A percentile compares a stretch with the other conserved stretches of the same genome.
Conservation (phyloP, 1,284 basidiomycete species). For the Trametes versicolor region DNA sequence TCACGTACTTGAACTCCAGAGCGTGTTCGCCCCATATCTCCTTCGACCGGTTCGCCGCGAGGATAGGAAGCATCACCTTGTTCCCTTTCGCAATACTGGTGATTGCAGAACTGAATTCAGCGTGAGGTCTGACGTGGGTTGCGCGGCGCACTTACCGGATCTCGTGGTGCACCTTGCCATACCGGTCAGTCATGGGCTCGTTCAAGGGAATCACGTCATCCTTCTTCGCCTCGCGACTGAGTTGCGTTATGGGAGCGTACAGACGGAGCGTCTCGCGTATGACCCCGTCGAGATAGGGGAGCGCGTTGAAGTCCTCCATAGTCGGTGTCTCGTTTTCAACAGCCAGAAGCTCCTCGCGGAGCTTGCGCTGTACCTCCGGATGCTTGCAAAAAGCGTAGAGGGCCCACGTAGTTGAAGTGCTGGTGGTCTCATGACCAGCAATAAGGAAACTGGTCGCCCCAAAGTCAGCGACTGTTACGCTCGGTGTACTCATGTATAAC, state of each 20-base stretch:
- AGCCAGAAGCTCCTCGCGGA: conserved; percentile 72
- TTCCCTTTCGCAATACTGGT: conserved; percentile 55
- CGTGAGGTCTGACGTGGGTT: conserved; percentile 38
- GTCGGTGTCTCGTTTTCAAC: conserved; percentile 49
- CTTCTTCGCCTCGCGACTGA: conserved; percentile 58
- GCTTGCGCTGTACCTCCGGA: conserved; percentile 66
- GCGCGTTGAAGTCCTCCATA: conserved; percentile 68
- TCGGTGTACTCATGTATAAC: neutral
- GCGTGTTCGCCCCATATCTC: conserved; percentile 66
- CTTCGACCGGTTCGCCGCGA: conserved; percentile 55
- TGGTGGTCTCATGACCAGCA: conserved; percentile 83
- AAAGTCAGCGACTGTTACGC: too few species aligned
- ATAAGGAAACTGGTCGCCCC: conserved; percentile 53
- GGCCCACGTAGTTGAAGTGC: conserved; percentile 60
- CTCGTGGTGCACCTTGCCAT: conserved; percentile 40
- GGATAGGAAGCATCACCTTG: conserved; percentile 56
- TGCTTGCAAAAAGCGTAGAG: conserved; percentile 69
- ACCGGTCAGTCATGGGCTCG: conserved; percentile 41
- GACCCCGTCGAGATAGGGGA: conserved; percentile 74
- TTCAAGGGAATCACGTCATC: conserved; percentile 57
- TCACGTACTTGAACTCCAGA: conserved; percentile 55
- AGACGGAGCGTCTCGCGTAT: conserved; percentile 77
- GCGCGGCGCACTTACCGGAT: conserved; percentile 35
- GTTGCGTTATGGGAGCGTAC: conserved; percentile 66
- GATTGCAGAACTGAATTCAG: too few species aligned